Evolutionary conservation across 306 rosid species (phyloP).

Genomic region (Carpinus fangiana): DNA sequence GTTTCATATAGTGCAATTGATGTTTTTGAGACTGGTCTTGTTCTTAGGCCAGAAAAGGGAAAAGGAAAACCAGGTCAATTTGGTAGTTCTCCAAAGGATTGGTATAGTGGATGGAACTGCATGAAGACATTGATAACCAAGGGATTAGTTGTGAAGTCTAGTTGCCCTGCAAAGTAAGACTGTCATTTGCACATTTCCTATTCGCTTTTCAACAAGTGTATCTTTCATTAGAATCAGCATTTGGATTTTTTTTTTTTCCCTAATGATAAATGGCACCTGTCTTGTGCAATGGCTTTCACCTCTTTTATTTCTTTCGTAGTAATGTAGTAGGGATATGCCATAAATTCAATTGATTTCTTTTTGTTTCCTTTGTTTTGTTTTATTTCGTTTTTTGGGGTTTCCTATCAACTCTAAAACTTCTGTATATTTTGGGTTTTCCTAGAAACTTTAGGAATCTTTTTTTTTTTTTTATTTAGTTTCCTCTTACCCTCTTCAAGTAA

Average conservation of each 20-base stretch:
- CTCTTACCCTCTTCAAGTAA: too few species aligned
- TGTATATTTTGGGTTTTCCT: too few species aligned
- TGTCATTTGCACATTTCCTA: constrained; percentile 11
- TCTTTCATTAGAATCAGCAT: constrained; percentile 17
- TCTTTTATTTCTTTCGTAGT: constrained; percentile 1
- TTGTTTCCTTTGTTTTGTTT: too few species aligned
- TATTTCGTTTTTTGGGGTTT: too few species aligned
- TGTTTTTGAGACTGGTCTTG: constrained; percentile 24
- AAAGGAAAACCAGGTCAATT: constrained; percentile 67
- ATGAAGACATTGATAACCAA: constrained; percentile 79
- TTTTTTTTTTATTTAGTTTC: too few species aligned
- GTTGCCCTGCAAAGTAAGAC: constrained; percentile 87
- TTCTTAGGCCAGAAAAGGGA: constrained; percentile 77
- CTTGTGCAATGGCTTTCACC: constrained; percentile 13
- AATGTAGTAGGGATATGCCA: background rate
- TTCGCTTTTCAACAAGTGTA: constrained; percentile 4
- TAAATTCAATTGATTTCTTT: too few species aligned
- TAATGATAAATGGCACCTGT: constrained; percentile 2
- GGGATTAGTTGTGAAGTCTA: constrained; percentile 84
- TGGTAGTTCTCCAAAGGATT: constrained; percentile 69
- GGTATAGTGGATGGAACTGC: constrained; percentile 95
- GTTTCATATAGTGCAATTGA: constrained; percentile 8
- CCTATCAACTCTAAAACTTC: too few species aligned
- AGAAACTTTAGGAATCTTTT: too few species aligned
- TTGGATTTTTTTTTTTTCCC: background rate